phyloP scores from a whole-genome alignment of 2,329 filamentous ascomycete species.

The Fusarium udum region DNA sequence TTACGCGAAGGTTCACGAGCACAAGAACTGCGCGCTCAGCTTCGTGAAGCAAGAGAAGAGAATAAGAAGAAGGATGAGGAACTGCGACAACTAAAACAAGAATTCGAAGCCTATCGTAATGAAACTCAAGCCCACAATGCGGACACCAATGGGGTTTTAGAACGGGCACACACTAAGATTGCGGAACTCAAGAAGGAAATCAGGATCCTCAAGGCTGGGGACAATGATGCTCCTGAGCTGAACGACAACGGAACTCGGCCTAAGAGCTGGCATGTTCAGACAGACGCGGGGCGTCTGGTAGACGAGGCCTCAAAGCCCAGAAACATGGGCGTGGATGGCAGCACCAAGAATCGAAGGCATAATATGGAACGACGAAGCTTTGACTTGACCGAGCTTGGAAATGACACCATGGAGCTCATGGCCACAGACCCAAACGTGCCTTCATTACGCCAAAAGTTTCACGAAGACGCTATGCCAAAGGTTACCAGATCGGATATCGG shows the following conservation, averaged over 20 bases:
- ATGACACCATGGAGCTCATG: conserved; percentile 32
- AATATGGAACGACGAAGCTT: conserved; percentile 40
- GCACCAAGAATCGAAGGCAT: background rate
- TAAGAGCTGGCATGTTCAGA: conserved; percentile 45
- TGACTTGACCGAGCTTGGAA: conserved; percentile 39
- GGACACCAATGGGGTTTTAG: conserved; percentile 65
- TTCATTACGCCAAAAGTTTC: conserved; percentile 49
- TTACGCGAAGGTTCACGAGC: conserved; percentile 40
- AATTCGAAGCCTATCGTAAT: conserved; percentile 64
- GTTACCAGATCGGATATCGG: conserved; percentile 27
- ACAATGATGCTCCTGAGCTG: conserved; percentile 14
- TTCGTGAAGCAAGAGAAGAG: conserved; percentile 57
- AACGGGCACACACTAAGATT: conserved; percentile 67
- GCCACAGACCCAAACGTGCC: conserved; percentile 30
- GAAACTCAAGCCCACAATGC: conserved; percentile 63
- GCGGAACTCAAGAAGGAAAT: conserved; percentile 64
- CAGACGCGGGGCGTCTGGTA: conserved; percentile 21
- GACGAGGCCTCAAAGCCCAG: conserved; percentile 13
- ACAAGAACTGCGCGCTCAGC: conserved; percentile 53
- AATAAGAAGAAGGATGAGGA: conserved; percentile 59
- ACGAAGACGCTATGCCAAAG: conserved; percentile 41
- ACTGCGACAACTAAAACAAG: conserved; percentile 58
- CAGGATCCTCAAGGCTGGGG: conserved; percentile 53
- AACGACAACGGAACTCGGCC: conserved; percentile 36
- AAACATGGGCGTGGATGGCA: background rate